Conservation (phyloP, 1,284 basidiomycete genomes). For the Mycena sp. region DNA sequence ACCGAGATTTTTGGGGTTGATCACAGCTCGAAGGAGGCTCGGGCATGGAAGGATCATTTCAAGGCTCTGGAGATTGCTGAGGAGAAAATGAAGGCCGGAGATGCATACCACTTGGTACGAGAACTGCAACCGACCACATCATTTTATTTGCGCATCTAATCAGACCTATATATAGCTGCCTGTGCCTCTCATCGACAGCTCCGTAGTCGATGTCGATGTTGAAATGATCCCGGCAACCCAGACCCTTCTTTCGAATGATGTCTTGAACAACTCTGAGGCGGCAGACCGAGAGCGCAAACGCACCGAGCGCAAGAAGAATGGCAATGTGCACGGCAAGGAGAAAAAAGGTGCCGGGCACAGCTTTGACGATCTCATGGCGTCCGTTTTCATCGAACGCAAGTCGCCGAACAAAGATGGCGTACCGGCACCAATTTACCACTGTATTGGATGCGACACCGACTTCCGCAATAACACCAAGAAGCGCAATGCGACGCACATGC, state of each 20-base stretch:
- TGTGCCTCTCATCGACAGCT: not conserved
- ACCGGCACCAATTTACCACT: not conserved
- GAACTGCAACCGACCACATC: not conserved
- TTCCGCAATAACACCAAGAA: conserved; percentile 1
- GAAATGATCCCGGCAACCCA: not conserved
- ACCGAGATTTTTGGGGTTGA: not conserved
- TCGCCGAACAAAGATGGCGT: not conserved
- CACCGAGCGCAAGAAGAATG: not conserved
- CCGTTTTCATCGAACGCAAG: conserved; percentile 4
- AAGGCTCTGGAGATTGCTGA: not conserved
- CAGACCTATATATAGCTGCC: not conserved
- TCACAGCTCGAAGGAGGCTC: no score
- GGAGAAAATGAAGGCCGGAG: not conserved
- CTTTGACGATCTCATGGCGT: conserved; percentile 4
- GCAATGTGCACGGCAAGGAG: conserved; percentile 10
- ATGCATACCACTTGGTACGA: not conserved
- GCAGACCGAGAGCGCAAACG: not conserved
- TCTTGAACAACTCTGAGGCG: not conserved
- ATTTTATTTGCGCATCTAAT: not conserved
- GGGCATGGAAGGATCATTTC: not conserved
- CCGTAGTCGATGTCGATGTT: not conserved
- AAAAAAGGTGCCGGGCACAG: not conserved
- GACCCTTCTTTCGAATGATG: not conserved
- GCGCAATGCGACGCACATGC: not conserved
- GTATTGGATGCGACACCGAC: conserved; percentile 1